These are phyloP conservation scores for Mycotypha africana DNA, from an alignment of 371 early-diverging fungal species.

Conservation along the genomic window DNA sequence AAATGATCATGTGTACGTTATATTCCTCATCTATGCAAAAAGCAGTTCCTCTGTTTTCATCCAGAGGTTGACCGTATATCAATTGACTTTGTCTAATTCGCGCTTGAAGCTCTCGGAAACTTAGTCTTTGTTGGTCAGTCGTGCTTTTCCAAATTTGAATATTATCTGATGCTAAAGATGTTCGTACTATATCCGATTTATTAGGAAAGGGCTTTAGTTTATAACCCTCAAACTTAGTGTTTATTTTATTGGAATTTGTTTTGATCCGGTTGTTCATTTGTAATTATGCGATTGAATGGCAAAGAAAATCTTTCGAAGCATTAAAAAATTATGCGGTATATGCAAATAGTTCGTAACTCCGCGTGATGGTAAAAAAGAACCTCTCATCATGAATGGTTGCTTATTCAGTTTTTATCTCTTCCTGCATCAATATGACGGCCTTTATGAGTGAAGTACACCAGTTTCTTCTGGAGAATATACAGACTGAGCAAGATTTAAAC, in stretches of 20 bases:
- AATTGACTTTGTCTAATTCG: conserved; percentile 69
- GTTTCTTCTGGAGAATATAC: too few relatives aligned
- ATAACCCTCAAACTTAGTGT: conserved; percentile 69
- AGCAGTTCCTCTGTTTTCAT: conserved; percentile 17
- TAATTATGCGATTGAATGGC: too few relatives aligned
- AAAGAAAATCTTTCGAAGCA: too few relatives aligned
- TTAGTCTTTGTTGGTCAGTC: conserved; percentile 15
- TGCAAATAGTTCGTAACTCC: neutral
- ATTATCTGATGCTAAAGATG: conserved; percentile 12
- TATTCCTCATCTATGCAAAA: conserved; percentile 43
- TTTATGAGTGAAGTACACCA: too few relatives aligned
- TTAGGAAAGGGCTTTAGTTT: conserved; percentile 52
- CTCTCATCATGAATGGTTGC: too few relatives aligned
- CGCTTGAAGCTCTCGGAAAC: conserved; percentile 60
- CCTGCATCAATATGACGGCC: too few relatives aligned
- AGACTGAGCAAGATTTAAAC: neutral
- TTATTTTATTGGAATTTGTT: too few relatives aligned
- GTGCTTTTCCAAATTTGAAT: conserved; percentile 7
- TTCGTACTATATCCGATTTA: conserved; percentile 19
- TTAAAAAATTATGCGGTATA: conserved; percentile 1
- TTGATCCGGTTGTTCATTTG: too few relatives aligned
- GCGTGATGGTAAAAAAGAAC: neutral
- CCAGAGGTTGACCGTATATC: conserved; percentile 34
- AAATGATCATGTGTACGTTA: conserved; percentile 30
- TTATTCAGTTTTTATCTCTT: too few relatives aligned